Conservation (phyloP, 2,329 filamentous ascomycete genomes). For the Pseudogymnoascus sp. region DNA sequence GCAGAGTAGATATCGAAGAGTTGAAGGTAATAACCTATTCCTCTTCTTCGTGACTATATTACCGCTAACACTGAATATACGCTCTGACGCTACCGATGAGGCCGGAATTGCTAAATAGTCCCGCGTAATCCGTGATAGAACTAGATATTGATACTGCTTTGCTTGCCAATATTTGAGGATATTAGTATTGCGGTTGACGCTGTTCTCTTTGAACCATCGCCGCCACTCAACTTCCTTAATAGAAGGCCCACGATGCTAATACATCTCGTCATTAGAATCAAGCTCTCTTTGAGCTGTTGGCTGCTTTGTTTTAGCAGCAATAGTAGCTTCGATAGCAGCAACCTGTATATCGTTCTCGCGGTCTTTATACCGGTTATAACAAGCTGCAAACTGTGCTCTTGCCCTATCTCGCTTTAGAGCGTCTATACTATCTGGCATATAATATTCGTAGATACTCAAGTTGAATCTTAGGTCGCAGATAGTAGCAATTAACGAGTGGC, state of each 20-base stretch:
- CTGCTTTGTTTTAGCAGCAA: background rate
- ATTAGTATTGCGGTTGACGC: background rate
- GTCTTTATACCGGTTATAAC: too few species aligned
- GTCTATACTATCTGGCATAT: too few species aligned
- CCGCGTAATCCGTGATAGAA: background rate
- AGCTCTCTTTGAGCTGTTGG: background rate
- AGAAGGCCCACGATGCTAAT: background rate
- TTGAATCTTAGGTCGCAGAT: slow-evolving; percentile 35
- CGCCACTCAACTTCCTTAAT: too few species aligned
- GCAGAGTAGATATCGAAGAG: too few species aligned
- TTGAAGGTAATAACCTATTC: too few species aligned
- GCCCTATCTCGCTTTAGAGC: too few species aligned
- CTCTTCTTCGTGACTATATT: too few species aligned
- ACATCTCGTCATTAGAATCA: background rate
- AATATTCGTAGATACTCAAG: too few species aligned
- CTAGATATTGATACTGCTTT: background rate
- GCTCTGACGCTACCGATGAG: too few species aligned
- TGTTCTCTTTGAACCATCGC: too few species aligned
- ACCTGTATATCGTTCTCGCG: background rate
- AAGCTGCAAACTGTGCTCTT: too few species aligned
- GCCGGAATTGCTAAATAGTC: background rate
- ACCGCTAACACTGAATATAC: too few species aligned
- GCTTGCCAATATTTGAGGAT: background rate
- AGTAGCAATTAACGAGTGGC: slow-evolving; percentile 25
- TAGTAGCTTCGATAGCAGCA: background rate